Conservation (phyloP, 1,139 yeast species). For the Casaregolazyma lundiana region DNA sequence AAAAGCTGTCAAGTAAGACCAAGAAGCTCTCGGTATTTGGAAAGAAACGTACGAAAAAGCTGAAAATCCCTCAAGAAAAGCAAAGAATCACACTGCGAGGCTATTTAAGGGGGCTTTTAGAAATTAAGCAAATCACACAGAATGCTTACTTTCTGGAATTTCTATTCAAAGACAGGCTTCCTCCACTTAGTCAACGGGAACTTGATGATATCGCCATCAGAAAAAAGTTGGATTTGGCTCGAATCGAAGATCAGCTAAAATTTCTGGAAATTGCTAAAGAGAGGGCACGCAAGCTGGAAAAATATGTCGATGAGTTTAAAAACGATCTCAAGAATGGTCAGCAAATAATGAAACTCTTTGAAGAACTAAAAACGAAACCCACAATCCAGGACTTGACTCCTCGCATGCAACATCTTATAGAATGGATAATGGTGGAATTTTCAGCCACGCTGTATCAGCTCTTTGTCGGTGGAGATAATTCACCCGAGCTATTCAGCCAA, state of each 20-base stretch:
- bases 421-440: conserved; percentile 76
- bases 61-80: conserved; percentile 53
- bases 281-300: conserved; percentile 45
- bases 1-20: not conserved
- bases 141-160: conserved; percentile 52
- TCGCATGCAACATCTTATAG: conserved; percentile 61
- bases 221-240: conserved; percentile 52
- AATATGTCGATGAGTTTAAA: conserved; percentile 53
- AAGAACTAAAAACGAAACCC: conserved; percentile 55
- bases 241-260: conserved; percentile 61
- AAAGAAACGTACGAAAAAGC: conserved; percentile 4
- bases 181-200: conserved; percentile 40
- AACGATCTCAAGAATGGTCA: conserved; percentile 44
- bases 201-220: conserved; percentile 53
- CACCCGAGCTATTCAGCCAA: conserved; percentile 68
- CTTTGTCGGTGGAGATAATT: conserved; percentile 73
- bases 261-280: conserved; percentile 65
- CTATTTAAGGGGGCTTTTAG: conserved; percentile 52
- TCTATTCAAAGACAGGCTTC: conserved; percentile 40
- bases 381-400: conserved; percentile 63
- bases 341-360: conserved; percentile 45
- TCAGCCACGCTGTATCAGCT: conserved; percentile 79
- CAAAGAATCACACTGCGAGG: conserved; percentile 73
- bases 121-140: conserved; percentile 52
- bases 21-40: conserved; percentile 5